phyloP scores from a whole-genome alignment of 805 yeast species.

The Ascoidea tarda region DNA sequence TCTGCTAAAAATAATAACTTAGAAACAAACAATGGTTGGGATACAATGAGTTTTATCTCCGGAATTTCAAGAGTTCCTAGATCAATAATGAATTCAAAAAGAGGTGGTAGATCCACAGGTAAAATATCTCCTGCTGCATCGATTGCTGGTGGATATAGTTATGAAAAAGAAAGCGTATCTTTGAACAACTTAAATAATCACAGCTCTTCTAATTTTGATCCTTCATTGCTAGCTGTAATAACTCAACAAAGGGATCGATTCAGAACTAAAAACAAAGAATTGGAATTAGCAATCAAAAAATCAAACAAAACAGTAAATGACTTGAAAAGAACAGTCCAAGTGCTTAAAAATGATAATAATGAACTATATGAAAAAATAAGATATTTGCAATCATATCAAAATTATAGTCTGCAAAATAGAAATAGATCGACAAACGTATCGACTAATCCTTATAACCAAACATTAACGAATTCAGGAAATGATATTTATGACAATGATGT shows the following conservation, averaged over 20 bases:
- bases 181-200: not conserved
- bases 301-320: slow-evolving; percentile 39
- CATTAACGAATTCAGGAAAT: slow-evolving; percentile 14
- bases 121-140: slow-evolving; percentile 24
- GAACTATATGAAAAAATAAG: slow-evolving; percentile 70
- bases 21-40: slow-evolving; percentile 30
- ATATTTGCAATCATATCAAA: slow-evolving; percentile 41
- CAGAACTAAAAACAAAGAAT: slow-evolving; percentile 65
- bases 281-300: slow-evolving; percentile 68
- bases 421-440: slow-evolving; percentile 13
- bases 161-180: slow-evolving; percentile 4
- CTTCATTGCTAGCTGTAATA: slow-evolving; percentile 64
- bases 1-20: slow-evolving; percentile 21
- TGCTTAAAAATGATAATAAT: slow-evolving; percentile 59
- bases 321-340: slow-evolving; percentile 47
- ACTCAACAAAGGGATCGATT: slow-evolving; percentile 94
- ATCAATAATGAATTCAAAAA: slow-evolving; percentile 30
- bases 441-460: slow-evolving; percentile 15
- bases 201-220: slow-evolving; percentile 16
- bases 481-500: slow-evolving; percentile 12
- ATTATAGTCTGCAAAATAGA: slow-evolving; percentile 6
- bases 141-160: slow-evolving; percentile 13
- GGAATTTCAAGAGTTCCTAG: slow-evolving; percentile 29
- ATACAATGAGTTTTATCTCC: slow-evolving; percentile 55
- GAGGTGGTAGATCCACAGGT: slow-evolving; percentile 26